Evolutionary conservation across 2,329 filamentous ascomycete species (phyloP).

Genomic region (Ploettnerulaceae sp.): DNA sequence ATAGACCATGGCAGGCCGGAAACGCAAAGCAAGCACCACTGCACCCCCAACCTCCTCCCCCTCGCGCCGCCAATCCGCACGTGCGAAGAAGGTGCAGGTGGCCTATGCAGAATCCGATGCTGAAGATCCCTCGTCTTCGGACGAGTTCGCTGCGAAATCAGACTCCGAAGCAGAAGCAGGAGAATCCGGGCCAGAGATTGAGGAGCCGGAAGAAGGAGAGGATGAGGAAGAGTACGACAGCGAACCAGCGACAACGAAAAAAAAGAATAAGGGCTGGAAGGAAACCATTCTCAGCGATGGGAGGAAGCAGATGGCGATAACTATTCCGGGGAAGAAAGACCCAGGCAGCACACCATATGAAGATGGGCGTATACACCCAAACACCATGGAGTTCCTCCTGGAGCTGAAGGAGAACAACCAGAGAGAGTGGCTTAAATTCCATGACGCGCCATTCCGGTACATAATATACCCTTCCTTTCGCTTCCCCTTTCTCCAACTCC

Average conservation of each 20-base stretch:
- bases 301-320: conserved; percentile 35
- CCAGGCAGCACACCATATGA: conserved; percentile 44
- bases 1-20: conserved; percentile 20
- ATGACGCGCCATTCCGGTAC: conserved; percentile 21
- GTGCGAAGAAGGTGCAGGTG: conserved; percentile 13
- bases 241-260: background rate
- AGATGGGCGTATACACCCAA: conserved; percentile 50
- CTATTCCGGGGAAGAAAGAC: conserved; percentile 39
- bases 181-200: background rate
- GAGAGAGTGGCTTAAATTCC: conserved; percentile 55
- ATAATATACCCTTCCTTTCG: background rate
- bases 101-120: conserved; percentile 18
- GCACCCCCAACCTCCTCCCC: conserved; percentile 2
- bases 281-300: conserved; percentile 11
- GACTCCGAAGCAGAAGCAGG: conserved; percentile 5
- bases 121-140: conserved; percentile 13
- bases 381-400: conserved; percentile 52
- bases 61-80: conserved; percentile 16
- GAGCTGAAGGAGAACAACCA: conserved; percentile 58
- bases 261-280: conserved; percentile 9
- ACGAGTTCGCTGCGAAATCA: conserved; percentile 7
- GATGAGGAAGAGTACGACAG: conserved; percentile 9
- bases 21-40: conserved; percentile 14
- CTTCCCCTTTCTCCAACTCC: background rate
- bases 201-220: conserved; percentile 5